phyloP scores from a whole-genome alignment of 2,329 filamentous ascomycete species.

The Orbilia brochopaga region DNA sequence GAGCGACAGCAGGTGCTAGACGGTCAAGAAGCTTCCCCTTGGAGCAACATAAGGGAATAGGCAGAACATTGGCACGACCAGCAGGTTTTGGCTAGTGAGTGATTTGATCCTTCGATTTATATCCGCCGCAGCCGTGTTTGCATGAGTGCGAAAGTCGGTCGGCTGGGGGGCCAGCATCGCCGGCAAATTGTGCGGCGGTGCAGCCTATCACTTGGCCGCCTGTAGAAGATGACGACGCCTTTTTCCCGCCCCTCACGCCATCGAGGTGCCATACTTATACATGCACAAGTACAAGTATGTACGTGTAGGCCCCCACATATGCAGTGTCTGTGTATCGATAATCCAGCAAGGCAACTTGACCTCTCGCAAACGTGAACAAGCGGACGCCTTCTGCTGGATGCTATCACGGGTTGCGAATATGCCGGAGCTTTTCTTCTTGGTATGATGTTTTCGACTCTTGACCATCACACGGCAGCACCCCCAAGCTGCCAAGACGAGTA shows the following conservation, averaged over 20 bases:
- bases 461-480: slow-evolving; percentile 7
- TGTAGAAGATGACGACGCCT: slow-evolving; percentile 41
- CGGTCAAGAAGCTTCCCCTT: slow-evolving; percentile 6
- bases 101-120: slow-evolving; percentile 41
- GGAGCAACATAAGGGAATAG: slow-evolving; percentile 11
- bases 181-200: slow-evolving; percentile 27
- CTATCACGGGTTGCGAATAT: not conserved
- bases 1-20: slow-evolving; percentile 35
- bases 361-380: slow-evolving; percentile 1
- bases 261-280: slow-evolving; percentile 2
- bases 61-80: slow-evolving; percentile 26
- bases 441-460: not conserved
- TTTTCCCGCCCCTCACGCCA: slow-evolving; percentile 18
- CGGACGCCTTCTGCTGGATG: slow-evolving; percentile 5
- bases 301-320: slow-evolving; percentile 3
- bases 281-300: too few relatives aligned
- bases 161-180: not conserved
- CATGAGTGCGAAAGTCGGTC: not conserved
- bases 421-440: not conserved
- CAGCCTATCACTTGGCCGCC: slow-evolving; percentile 41
- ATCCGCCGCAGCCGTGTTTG: not conserved
- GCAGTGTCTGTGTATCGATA: slow-evolving; percentile 45
- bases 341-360: slow-evolving; percentile 43
- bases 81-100: slow-evolving; percentile 5
- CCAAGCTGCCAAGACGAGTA: slow-evolving; percentile 3